Percentiles rank a stretch among this genome's conserved stretches.
Conservation (phyloP, 768 basidiomycete species). For the Rhodocollybia butyracea region DNA sequence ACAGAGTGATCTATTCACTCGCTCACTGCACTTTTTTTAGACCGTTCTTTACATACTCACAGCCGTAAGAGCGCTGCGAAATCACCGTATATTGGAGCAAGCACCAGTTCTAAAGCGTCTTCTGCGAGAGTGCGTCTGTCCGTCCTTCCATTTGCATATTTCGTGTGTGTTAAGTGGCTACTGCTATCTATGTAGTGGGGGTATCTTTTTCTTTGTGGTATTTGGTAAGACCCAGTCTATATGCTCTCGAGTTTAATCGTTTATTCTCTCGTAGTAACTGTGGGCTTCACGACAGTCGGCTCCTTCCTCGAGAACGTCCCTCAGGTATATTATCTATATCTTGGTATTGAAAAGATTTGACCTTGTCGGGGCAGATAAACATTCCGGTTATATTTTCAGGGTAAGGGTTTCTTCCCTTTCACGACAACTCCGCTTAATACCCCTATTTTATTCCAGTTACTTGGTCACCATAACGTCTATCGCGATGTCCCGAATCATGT, state of each 20-base stretch:
- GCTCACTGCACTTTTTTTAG: constrained; percentile 13
- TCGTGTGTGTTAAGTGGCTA: neutral
- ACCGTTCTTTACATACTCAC: constrained; percentile 34
- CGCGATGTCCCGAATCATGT: constrained; percentile 34
- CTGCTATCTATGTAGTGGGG: constrained; percentile 24
- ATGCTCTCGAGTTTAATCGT: neutral
- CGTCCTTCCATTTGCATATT: neutral
- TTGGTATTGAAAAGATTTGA: neutral
- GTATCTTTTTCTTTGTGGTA: constrained; percentile 39
- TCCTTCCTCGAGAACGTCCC: constrained; percentile 29
- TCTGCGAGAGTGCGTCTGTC: constrained; percentile 32
- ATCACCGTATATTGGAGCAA: constrained; percentile 26
- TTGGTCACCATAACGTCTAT: constrained; percentile 24
- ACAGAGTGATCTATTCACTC: too few species aligned
- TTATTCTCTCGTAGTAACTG: constrained; percentile 22
- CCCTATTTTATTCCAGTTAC: constrained; percentile 11
- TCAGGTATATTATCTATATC: constrained; percentile 16
- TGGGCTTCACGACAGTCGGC: constrained; percentile 29
- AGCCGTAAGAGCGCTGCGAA: constrained; percentile 29
- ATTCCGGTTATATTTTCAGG: constrained; percentile 33
- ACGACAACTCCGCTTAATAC: neutral
- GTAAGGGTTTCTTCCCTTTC: constrained; percentile 16
- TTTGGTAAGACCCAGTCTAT: constrained; percentile 23
- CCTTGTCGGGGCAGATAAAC: constrained; percentile 25
- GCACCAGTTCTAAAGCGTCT: constrained; percentile 31